These are phyloP conservation scores for Cyanophora paradoxa DNA, from an alignment of 78 protist species.

Conservation along the genomic window DNA sequence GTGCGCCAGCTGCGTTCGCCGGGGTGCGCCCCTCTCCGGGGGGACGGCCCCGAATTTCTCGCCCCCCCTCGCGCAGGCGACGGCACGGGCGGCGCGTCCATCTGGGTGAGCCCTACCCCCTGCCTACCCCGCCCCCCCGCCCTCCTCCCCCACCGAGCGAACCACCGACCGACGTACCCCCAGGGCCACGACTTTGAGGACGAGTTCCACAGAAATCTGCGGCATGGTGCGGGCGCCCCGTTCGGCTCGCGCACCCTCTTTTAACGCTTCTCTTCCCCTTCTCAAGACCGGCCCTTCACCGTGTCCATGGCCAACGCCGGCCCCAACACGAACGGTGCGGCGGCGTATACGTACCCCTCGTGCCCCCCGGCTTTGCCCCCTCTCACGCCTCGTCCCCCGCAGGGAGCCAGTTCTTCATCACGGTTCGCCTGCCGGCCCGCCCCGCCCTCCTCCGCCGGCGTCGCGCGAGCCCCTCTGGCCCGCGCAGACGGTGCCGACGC, in stretches of 20 bases:
- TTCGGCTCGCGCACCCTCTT: too few relatives aligned
- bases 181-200: constrained; percentile 60
- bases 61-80: too few relatives aligned
- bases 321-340: constrained; percentile 80
- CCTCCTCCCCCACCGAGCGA: neutral
- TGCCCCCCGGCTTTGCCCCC: neutral
- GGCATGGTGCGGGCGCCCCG: too few relatives aligned
- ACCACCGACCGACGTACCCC: neutral
- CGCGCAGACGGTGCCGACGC: constrained; percentile 40
- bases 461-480: constrained; percentile 57
- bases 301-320: constrained; percentile 90
- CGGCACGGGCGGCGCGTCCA: constrained; percentile 81
- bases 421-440: constrained; percentile 43
- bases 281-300: constrained; percentile 31
- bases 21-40: too few relatives aligned
- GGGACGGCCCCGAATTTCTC: too few relatives aligned
- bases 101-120: neutral
- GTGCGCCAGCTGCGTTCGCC: too few relatives aligned
- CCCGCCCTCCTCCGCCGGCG: constrained; percentile 13
- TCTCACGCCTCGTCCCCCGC: neutral
- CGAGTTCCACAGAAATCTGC: constrained; percentile 67
- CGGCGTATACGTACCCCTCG: neutral
- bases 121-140: neutral
- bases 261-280: too few relatives aligned
- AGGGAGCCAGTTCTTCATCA: constrained; percentile 82